Evolutionary conservation across 441 rosid species (phyloP).

Genomic region (Eutrema salsugineum): DNA sequence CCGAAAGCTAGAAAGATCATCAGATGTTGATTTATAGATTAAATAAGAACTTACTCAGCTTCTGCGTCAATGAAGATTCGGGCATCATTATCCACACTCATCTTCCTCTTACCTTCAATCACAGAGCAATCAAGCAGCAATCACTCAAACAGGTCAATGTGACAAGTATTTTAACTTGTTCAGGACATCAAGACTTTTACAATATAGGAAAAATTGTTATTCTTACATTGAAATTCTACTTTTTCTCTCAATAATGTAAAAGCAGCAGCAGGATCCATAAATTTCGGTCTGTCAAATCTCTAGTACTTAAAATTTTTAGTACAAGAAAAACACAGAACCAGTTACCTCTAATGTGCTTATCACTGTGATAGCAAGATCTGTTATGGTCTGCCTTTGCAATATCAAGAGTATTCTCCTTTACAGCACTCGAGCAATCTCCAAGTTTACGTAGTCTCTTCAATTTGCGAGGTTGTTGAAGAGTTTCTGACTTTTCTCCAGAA

Average conservation of each 20-base stretch:
- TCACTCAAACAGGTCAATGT: background rate
- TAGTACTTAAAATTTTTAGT: no score
- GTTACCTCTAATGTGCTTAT: constrained; percentile 49
- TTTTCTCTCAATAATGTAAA: background rate
- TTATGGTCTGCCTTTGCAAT: constrained; percentile 30
- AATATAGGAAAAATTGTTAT: background rate
- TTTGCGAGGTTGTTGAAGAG: constrained; percentile 41
- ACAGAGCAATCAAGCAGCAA: constrained; percentile 16
- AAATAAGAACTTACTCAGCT: constrained; percentile 74
- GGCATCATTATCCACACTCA: constrained; percentile 25
- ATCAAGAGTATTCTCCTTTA: constrained; percentile 35
- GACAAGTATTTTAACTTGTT: background rate
- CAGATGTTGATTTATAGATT: background rate
- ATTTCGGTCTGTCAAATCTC: no score
- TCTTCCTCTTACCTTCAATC: constrained; percentile 58
- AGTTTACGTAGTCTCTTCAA: constrained; percentile 76
- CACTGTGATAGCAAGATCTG: constrained; percentile 29
- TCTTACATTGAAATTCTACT: background rate
- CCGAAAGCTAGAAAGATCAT: constrained; percentile 5
- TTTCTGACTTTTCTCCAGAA: constrained; percentile 52
- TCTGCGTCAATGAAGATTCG: constrained; percentile 73
- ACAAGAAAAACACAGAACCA: background rate
- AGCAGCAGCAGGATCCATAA: no score
- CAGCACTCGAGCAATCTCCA: constrained; percentile 45
- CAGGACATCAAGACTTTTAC: background rate